Evolutionary conservation across 2,329 filamentous ascomycete genomes (phyloP), one percentile per base, ranked within the genome.

Genomic region (Thielaviopsis ethacetica): DNA sequence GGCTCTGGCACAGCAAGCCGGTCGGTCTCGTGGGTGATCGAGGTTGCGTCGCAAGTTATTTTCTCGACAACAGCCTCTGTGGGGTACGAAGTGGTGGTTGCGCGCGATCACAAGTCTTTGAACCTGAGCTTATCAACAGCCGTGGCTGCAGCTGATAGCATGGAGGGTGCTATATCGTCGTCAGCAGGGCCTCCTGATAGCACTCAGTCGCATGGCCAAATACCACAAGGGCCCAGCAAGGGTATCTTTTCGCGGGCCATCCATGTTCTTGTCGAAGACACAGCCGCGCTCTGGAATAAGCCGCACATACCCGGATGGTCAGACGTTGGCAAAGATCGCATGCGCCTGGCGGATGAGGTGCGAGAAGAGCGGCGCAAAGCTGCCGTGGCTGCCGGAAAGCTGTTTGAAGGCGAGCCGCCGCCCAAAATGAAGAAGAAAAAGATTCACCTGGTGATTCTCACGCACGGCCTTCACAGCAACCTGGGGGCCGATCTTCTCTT

Each of bases 401-500:
- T 55, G 22, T 15, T 27, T 15, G 21, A 53, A 22, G 58, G 47
- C 17, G 61, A 63, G 15, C 51, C 62, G 6, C 56, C 62, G 49
- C 63, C 64, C 56, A 70, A 62, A 53, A 67, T 70, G 51, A 86
- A 83, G 68, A 78, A 79, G 64, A 89, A 88, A 71, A 91, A 85
- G 63, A 77, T 98, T 1, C 93, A 98, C 68, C 75, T 98, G 50
- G 93, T 98, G 24, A 77, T 98, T 38, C 72, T 98, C 55, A 97
- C 93, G 0, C 93, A 98, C 72, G 93, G 93, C 0, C 71, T 98
- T 63, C 93, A 98, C 70, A 95, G 91, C 71, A 98, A 98, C 69
- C 77, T 96, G 13, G 89, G 93, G 5, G 87, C 90, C 22, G 93
- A 98, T 69, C 95, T 98, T 93, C 76, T 98, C 21, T 98, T 88